Evolutionary conservation across 225 moss, liverwort and hornwort species (phyloP).

Genomic region (Antitrichia curtipendula): DNA sequence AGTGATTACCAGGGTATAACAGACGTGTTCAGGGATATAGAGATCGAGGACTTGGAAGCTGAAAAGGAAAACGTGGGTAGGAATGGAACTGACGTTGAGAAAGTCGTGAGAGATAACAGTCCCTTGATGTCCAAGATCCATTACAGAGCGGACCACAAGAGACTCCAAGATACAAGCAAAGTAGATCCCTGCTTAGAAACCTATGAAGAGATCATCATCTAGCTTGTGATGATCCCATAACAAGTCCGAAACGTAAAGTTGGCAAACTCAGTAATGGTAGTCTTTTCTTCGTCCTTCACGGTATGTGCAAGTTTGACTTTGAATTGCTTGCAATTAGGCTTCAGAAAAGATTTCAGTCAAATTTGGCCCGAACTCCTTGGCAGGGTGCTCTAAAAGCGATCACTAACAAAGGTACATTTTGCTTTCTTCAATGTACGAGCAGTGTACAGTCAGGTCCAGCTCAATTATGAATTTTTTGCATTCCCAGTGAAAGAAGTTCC

Average conservation of each 20-base stretch:
- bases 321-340: background rate
- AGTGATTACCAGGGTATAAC: background rate
- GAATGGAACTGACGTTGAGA: background rate
- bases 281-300: background rate
- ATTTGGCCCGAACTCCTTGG: background rate
- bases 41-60: slow-evolving; percentile 36
- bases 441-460: too few species aligned
- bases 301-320: background rate
- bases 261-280: background rate
- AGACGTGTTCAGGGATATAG: slow-evolving; percentile 8
- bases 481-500: too few species aligned
- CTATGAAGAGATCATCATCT: slow-evolving; percentile 22
- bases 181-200: background rate
- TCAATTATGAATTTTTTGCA: too few species aligned
- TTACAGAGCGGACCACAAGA: background rate
- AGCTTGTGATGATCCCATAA: background rate
- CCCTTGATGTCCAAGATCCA: background rate
- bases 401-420: background rate
- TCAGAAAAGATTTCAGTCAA: background rate
- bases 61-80: slow-evolving; percentile 21
- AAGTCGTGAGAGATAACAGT: background rate
- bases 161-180: background rate
- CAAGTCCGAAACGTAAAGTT: too few species aligned
- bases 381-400: background rate
- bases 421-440: background rate